Evolutionary conservation across 805 yeast species (phyloP).

Genomic region (Kodamaea leandrae): DNA sequence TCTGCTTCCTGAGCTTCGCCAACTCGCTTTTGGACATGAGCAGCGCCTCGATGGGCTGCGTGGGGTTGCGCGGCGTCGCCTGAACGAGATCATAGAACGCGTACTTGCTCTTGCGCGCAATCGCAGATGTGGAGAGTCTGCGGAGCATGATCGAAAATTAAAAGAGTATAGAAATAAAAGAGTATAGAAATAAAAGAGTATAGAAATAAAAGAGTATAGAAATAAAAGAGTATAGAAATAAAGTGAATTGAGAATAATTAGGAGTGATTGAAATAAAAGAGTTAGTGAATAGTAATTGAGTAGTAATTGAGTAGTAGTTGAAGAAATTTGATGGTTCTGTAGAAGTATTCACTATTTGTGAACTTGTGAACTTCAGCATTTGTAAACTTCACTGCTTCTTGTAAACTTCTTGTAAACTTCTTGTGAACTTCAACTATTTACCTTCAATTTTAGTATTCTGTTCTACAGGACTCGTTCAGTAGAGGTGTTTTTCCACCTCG

Average conservation of each 20-base stretch:
- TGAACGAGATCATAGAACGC: conserved; percentile 38
- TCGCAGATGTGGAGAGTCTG: conserved; percentile 2
- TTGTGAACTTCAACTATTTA: too few relatives aligned
- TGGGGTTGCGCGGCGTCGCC: conserved; percentile 33
- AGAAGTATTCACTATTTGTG: too few relatives aligned
- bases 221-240: background rate
- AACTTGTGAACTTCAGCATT: too few relatives aligned
- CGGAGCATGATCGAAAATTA: conserved; percentile 1
- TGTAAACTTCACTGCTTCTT: too few relatives aligned
- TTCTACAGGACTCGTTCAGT: too few relatives aligned
- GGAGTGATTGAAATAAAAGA: too few relatives aligned
- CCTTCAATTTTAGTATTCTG: too few relatives aligned
- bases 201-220: background rate
- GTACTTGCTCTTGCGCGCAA: conserved; percentile 14
- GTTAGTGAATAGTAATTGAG: too few relatives aligned
- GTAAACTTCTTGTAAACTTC: too few relatives aligned
- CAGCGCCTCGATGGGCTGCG: conserved; percentile 31
- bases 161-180: background rate
- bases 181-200: background rate
- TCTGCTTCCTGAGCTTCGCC: conserved; percentile 17
- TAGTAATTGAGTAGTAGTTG: too few relatives aligned
- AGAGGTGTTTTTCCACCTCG: too few relatives aligned
- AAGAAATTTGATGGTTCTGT: too few relatives aligned
- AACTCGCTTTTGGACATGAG: conserved; percentile 23
- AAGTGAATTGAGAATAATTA: background rate